These are phyloP conservation scores for Arabidopsis lyrata DNA, from an alignment of 441 rosid genomes.

Conservation along the genomic window DNA sequence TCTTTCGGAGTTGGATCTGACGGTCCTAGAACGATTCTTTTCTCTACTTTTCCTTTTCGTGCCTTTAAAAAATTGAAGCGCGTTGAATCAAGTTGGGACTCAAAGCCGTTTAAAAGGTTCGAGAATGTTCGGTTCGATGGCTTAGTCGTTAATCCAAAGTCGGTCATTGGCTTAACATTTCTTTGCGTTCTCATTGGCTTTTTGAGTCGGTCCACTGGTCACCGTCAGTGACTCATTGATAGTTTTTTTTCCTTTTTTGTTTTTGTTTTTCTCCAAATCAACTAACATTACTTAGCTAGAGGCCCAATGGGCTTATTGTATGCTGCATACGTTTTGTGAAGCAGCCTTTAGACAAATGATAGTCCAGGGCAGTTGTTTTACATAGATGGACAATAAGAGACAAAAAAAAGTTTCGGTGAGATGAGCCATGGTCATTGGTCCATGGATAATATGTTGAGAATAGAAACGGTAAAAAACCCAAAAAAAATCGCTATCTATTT, in stretches of 20 bases:
- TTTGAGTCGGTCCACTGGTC: background rate
- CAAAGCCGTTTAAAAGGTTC: constrained; percentile 20
- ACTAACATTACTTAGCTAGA: background rate
- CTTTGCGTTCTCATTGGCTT: constrained; percentile 16
- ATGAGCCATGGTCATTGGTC: background rate
- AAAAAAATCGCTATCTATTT: too few relatives aligned
- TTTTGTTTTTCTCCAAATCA: background rate
- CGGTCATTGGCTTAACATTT: constrained; percentile 24
- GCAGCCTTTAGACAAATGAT: background rate
- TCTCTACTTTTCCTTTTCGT: background rate
- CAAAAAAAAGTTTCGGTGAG: background rate
- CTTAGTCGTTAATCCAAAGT: background rate
- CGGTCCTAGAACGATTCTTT: constrained; percentile 38
- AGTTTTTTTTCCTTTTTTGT: background rate
- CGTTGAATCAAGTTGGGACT: constrained; percentile 21
- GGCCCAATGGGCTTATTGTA: constrained; percentile 13
- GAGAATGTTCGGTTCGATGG: constrained; percentile 27
- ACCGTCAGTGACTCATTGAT: background rate
- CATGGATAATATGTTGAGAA: background rate
- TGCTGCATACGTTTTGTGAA: background rate
- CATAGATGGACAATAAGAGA: background rate
- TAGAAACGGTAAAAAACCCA: too few relatives aligned
- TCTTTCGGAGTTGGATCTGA: constrained; percentile 28
- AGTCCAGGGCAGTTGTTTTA: background rate
- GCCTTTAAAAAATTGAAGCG: constrained; percentile 4